These are phyloP conservation scores for Asterionellopsis glacialis DNA, from an alignment of 108 stramenopile species.

Conservation along the genomic window DNA sequence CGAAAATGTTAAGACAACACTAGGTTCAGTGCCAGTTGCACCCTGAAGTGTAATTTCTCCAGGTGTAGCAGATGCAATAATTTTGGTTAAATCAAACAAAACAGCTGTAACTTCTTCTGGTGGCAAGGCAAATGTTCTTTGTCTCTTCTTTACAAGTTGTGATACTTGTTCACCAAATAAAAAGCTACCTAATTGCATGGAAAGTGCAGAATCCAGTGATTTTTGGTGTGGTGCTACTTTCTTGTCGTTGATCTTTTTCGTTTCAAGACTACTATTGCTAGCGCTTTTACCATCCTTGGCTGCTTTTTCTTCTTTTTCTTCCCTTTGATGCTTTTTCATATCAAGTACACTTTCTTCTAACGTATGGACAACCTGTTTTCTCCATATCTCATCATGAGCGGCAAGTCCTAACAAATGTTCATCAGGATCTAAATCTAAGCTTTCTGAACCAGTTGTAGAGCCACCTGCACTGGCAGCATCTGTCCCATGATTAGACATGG, in stretches of 20 bases:
- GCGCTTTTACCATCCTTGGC: slow-evolving; percentile 21
- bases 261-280: slow-evolving; percentile 3
- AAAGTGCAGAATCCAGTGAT: slow-evolving; percentile 15
- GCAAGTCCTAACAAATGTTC: slow-evolving; percentile 62
- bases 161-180: slow-evolving; percentile 70
- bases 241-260: neutral
- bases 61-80: slow-evolving; percentile 41
- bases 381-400: slow-evolving; percentile 74
- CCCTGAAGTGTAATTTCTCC: slow-evolving; percentile 48
- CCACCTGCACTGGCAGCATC: slow-evolving; percentile 2
- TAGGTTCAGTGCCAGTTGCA: slow-evolving; percentile 16
- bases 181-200: slow-evolving; percentile 48
- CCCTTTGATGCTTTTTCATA: slow-evolving; percentile 9
- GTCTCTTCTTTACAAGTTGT: slow-evolving; percentile 54
- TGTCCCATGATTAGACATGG: neutral
- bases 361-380: slow-evolving; percentile 56
- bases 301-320: neutral
- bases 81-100: slow-evolving; percentile 70
- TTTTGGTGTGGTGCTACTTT: neutral
- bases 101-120: slow-evolving; percentile 74
- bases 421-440: slow-evolving; percentile 28
- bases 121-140: slow-evolving; percentile 59
- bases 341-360: slow-evolving; percentile 13
- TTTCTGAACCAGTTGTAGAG: slow-evolving; percentile 7
- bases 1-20: slow-evolving; percentile 3